Evolutionary conservation across 441 rosid genomes (phyloP).

Genomic region (Gossypium schwendimanii): DNA sequence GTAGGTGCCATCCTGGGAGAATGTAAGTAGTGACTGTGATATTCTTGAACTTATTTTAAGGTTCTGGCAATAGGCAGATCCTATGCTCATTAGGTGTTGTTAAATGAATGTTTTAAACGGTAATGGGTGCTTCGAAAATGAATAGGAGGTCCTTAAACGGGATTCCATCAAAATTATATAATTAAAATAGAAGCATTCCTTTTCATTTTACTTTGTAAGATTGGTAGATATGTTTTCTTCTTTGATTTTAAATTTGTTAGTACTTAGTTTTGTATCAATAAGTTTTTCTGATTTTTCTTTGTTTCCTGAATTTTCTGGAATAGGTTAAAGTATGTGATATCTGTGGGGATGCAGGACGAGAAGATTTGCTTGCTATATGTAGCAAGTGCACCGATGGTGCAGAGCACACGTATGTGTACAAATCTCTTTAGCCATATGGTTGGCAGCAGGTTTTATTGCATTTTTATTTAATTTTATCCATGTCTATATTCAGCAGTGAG

Average conservation of each 20-base stretch:
- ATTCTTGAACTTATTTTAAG: not conserved
- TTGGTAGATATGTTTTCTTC: not conserved
- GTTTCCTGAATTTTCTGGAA: conserved; percentile 17
- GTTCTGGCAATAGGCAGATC: not conserved
- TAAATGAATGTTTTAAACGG: not conserved
- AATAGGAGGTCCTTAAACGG: not conserved
- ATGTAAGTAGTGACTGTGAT: not conserved
- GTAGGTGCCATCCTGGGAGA: not conserved
- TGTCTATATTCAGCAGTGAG: conserved; percentile 5
- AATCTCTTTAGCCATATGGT: conserved; percentile 12
- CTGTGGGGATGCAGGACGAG: conserved; percentile 98
- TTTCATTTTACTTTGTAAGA: not conserved
- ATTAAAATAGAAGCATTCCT: not conserved
- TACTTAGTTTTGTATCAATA: not conserved
- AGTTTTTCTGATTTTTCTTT: not conserved
- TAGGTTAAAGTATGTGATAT: conserved; percentile 99
- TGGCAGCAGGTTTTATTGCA: conserved; percentile 11
- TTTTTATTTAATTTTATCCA: not conserved
- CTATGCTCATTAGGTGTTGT: not conserved
- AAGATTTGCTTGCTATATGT: conserved; percentile 91
- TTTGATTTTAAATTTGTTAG: not conserved
- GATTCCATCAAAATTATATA: not conserved
- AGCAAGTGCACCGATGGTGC: conserved; percentile 94
- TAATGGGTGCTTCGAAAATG: not conserved
- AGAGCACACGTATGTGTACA: conserved; percentile 86